Evolutionary conservation across 108 stramenopile genomes (phyloP), one percentile per base, ranked within the genome.

Genomic region (Parietichytrium sp.): DNA sequence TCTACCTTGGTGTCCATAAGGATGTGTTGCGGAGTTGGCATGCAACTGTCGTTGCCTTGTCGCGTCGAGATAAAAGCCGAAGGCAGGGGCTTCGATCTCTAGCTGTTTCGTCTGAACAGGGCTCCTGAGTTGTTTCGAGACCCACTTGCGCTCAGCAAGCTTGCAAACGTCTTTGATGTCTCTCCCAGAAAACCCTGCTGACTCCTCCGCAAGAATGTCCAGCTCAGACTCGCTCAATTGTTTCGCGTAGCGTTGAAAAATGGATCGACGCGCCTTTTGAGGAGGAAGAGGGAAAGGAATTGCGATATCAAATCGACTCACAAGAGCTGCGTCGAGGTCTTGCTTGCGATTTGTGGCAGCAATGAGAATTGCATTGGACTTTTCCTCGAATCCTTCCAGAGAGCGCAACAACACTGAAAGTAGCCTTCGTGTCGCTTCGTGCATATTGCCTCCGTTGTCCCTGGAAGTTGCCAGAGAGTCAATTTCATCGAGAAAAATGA

Each of bases 341-440:
- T 61, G 51, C 54, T 81, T 52, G 45, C 55, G 80, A n/a, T 81
- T 81, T 7, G 80, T 81, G n/a, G 80, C 80, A 23, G 52, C 51
- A 1, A 81, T 52, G 10, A 81, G 51, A 8, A 54, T 61, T 20
- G 23, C 33, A 13, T 20, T 25, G 3, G 52, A 29, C 27, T 1
- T 1, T 23, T 52, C 54, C 20, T 81, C 29, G 36, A 81, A 54
- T 25, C 80, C 80, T 36, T 81, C 80, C 25, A 81, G 55, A 53
- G 51, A 33, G 51, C 52, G 51, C 51, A 81, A 20, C 12, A 81
- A 33, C 23, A 81, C 52, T 7, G 51, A 54, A 6, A 81, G 79
- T 26, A 54, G 80, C 15, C 80, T 53, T 26, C 33, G 23, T 8
- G 51, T 52, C 16, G 51, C 51, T 48, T 79, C 78, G 48, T 79